Percentiles rank a stretch among this genome's conserved stretches.
Conservation (phyloP, 2,329 filamentous ascomycete genomes). For the Drechslerella coelobrocha region DNA sequence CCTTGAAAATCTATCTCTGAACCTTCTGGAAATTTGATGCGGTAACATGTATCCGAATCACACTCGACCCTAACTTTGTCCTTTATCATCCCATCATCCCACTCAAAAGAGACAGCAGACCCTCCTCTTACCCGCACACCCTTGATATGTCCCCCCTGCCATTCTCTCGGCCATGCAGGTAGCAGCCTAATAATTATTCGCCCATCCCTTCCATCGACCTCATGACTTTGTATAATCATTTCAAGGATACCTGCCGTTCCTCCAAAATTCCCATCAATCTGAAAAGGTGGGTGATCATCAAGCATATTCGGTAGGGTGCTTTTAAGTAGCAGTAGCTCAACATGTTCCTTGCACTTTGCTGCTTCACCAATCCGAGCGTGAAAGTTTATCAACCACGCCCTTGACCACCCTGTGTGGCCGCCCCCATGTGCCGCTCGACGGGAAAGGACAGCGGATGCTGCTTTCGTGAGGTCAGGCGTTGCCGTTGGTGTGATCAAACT, state of each 20-base stretch:
- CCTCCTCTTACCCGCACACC: slow-evolving; percentile 58
- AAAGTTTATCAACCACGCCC: slow-evolving; percentile 63
- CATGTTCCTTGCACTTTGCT: slow-evolving; percentile 58
- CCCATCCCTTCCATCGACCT: slow-evolving; percentile 1
- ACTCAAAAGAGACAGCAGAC: slow-evolving; percentile 58
- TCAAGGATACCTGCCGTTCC: slow-evolving; percentile 62
- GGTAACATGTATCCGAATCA: slow-evolving; percentile 7
- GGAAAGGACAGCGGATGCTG: slow-evolving; percentile 56
- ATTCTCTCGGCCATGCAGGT: slow-evolving; percentile 58
- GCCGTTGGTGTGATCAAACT: slow-evolving; percentile 57
- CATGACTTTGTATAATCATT: slow-evolving; percentile 60
- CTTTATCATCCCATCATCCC: slow-evolving; percentile 55
- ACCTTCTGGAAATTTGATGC: slow-evolving; percentile 32
- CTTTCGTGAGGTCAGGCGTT: slow-evolving; percentile 51
- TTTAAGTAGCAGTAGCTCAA: slow-evolving; percentile 58
- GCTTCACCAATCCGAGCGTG: slow-evolving; percentile 61
- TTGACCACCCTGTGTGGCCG: slow-evolving; percentile 64
- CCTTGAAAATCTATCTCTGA: slow-evolving; percentile 15
- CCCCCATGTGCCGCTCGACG: slow-evolving; percentile 59
- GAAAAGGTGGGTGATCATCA: slow-evolving; percentile 62
- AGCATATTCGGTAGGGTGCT: slow-evolving; percentile 61
- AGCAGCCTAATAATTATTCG: slow-evolving; percentile 57
- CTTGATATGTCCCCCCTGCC: slow-evolving; percentile 57
- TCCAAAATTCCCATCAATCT: slow-evolving; percentile 64
- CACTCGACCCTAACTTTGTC: slow-evolving; percentile 8